Conservation (phyloP, 2,329 filamentous ascomycete species). For the Ceratocystis colombiana region DNA sequence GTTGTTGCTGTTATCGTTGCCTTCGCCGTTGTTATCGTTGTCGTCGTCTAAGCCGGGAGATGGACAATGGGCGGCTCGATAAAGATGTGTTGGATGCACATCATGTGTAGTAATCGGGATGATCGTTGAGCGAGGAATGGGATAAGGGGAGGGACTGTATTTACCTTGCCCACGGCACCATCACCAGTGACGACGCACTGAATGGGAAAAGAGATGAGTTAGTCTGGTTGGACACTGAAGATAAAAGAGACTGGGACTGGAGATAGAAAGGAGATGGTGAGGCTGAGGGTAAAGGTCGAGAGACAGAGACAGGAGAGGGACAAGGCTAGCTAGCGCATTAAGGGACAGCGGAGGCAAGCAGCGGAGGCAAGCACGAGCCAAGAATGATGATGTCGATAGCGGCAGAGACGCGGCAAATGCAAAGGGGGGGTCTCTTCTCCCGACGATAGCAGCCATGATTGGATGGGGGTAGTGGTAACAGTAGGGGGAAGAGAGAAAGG, state of each 20-base stretch:
- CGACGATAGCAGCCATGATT: too few species aligned
- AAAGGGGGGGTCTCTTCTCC: too few species aligned
- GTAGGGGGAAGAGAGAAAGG: conserved; percentile 19
- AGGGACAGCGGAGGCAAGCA: too few species aligned
- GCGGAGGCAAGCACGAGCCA: too few species aligned
- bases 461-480: neutral
- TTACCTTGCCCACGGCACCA: conserved; percentile 96
- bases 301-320: too few species aligned
- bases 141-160: conserved; percentile 29
- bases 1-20: neutral
- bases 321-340: too few species aligned
- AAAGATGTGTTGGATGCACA: too few species aligned
- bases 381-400: too few species aligned
- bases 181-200: conserved; percentile 98
- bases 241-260: conserved; percentile 19
- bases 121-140: conserved; percentile 8
- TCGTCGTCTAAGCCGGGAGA: neutral
- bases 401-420: too few species aligned
- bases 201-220: conserved; percentile 31
- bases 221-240: conserved; percentile 28
- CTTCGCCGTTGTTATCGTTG: neutral
- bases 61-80: neutral
- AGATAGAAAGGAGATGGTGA: neutral
- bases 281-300: neutral
- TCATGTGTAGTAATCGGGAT: too few species aligned